These are phyloP conservation scores for Fusarium sp. DNA, from an alignment of 2,329 filamentous ascomycete species.

Conservation along the genomic window DNA sequence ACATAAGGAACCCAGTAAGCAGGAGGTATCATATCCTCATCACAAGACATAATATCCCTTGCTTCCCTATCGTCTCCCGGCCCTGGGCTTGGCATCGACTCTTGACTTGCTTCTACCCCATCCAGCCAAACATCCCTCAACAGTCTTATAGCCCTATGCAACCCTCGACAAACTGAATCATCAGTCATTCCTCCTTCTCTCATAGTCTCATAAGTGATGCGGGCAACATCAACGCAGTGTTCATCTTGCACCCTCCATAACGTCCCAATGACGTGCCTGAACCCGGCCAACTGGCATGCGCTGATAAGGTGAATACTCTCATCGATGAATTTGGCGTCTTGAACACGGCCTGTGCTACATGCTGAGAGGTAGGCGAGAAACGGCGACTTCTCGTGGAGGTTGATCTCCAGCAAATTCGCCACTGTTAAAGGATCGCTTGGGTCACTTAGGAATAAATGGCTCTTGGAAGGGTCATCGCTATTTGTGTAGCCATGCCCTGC, in stretches of 20 bases:
- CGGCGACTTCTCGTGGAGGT: neutral
- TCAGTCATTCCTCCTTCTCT: neutral
- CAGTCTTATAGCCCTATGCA: neutral
- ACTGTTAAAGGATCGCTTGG: neutral
- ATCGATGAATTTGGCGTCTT: neutral
- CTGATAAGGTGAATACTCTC: slow-evolving; percentile 16
- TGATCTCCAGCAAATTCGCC: neutral
- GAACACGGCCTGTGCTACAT: neutral
- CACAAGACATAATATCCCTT: slow-evolving; percentile 3
- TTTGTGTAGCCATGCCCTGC: neutral
- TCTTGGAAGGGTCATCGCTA: neutral
- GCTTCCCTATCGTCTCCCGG: neutral
- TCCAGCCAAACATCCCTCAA: neutral
- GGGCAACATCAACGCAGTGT: slow-evolving; percentile 3
- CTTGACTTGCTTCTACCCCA: rapidly evolving
- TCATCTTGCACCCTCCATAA: slow-evolving; percentile 5
- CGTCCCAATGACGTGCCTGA: slow-evolving; percentile 4
- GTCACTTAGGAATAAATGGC: neutral
- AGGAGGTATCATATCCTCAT: neutral
- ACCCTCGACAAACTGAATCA: neutral
- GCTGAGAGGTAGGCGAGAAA: slow-evolving; percentile 12
- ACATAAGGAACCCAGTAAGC: slow-evolving; percentile 3
- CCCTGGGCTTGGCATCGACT: neutral
- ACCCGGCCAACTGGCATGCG: slow-evolving; percentile 4
- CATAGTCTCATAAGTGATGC: neutral